These are phyloP conservation scores for Buddleja alternifolia DNA, from an alignment of 257 asterid species.

Conservation along the genomic window DNA sequence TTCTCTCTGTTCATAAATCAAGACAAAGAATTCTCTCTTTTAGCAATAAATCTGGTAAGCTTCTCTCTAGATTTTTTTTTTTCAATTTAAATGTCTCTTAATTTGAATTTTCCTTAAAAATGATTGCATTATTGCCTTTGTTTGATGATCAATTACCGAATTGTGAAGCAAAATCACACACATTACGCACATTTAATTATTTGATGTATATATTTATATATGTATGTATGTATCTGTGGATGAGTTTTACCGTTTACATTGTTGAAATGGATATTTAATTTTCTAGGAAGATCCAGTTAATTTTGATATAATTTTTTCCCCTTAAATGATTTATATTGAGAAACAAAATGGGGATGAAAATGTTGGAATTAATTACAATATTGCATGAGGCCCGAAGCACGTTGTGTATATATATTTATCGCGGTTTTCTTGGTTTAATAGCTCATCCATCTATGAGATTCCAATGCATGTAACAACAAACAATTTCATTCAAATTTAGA, in stretches of 20 bases:
- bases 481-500: neutral
- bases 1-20: conserved; percentile 25
- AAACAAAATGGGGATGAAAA: neutral
- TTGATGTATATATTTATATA: neutral
- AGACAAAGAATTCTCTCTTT: conserved; percentile 1
- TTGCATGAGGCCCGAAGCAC: neutral
- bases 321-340: neutral
- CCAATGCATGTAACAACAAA: neutral
- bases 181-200: conserved; percentile 1
- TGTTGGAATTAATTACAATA: neutral
- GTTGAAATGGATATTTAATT: neutral
- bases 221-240: neutral
- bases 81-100: neutral
- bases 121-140: conserved; percentile 4
- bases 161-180: conserved; percentile 11
- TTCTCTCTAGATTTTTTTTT: conserved; percentile 6
- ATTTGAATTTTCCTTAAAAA: neutral
- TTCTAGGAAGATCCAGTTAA: neutral
- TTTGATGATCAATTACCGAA: neutral
- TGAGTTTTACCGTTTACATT: neutral
- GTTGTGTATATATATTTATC: neutral
- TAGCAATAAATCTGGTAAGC: conserved; percentile 14
- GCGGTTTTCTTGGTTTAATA: neutral
- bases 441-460: neutral
- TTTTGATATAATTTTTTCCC: neutral